A percentile compares a stretch with the other conserved stretches of the same genome.
Conservation (phyloP, 306 rosid species). For the Quercus bicolor region DNA sequence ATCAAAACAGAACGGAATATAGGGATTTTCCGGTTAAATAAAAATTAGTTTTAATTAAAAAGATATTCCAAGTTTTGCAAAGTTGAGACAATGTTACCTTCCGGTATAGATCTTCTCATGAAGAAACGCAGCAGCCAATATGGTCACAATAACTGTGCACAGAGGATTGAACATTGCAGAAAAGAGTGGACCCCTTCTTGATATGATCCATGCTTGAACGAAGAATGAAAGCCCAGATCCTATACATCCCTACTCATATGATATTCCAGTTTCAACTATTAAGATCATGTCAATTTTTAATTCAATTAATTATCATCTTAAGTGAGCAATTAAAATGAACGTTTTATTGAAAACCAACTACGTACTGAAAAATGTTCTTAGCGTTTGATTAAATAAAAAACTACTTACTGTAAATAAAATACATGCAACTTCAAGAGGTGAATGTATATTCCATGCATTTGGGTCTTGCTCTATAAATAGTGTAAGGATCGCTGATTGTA, state of each 20-base stretch:
- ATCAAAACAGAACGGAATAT: too few relatives aligned
- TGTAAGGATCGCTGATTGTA: slow-evolving; percentile 36
- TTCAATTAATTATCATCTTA: background rate
- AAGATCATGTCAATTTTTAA: background rate
- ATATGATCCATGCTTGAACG: slow-evolving; percentile 58
- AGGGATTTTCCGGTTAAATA: background rate
- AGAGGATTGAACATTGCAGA: slow-evolving; percentile 53
- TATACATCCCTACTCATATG: slow-evolving; percentile 35
- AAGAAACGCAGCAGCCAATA: slow-evolving; percentile 21
- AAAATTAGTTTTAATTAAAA: background rate
- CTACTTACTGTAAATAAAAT: slow-evolving; percentile 9
- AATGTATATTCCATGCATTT: slow-evolving; percentile 39
- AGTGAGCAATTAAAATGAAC: background rate
- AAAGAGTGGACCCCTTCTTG: slow-evolving; percentile 49
- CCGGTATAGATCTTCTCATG: background rate
- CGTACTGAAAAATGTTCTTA: slow-evolving; percentile 2
- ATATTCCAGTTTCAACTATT: background rate
- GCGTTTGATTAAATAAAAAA: background rate
- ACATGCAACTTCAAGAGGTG: slow-evolving; percentile 23
- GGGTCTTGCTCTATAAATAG: slow-evolving; percentile 27
- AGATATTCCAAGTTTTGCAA: background rate
- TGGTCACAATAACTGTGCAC: slow-evolving; percentile 35
- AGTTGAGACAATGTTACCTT: slow-evolving; percentile 11
- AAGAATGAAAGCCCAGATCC: slow-evolving; percentile 43
- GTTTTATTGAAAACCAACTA: background rate